phyloP scores from a whole-genome alignment of 257 asterid species.

The Perilla frutescens region DNA sequence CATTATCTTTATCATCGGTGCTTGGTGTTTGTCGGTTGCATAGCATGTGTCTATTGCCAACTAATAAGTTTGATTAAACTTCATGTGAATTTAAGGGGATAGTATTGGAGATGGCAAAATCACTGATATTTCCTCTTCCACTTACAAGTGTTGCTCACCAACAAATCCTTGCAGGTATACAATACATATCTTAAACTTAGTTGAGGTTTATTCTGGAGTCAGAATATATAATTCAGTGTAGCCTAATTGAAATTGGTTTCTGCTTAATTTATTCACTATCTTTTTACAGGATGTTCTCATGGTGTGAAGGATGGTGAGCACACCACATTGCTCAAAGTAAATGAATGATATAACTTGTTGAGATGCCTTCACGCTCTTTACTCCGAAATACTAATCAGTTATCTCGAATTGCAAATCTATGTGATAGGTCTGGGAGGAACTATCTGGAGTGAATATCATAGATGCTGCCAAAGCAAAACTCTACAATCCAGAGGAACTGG shows the following conservation, averaged over 20 bases:
- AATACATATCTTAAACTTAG: constrained; percentile 17
- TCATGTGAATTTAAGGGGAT: constrained; percentile 57
- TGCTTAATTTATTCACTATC: constrained; percentile 24
- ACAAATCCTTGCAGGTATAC: constrained; percentile 89
- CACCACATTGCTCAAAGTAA: constrained; percentile 67
- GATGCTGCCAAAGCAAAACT: constrained; percentile 68
- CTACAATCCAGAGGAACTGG: constrained; percentile 83
- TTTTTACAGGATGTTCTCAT: constrained; percentile 64
- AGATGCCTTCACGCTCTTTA: constrained; percentile 31
- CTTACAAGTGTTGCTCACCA: constrained; percentile 87
- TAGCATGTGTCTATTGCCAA: neutral
- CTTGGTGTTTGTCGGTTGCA: constrained; percentile 20
- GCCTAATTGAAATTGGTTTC: constrained; percentile 25
- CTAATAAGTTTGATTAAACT: constrained; percentile 28
- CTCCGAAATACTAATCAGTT: neutral
- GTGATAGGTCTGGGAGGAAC: constrained; percentile 82
- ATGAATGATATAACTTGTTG: constrained; percentile 19
- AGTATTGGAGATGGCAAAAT: constrained; percentile 75
- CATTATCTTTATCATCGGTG: constrained; percentile 10
- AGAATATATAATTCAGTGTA: neutral
- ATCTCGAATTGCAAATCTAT: constrained; percentile 34
- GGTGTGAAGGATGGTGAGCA: constrained; percentile 51
- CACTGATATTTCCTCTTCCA: constrained; percentile 74
- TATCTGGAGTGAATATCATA: constrained; percentile 69
- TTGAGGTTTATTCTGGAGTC: constrained; percentile 10